phyloP scores from a whole-genome alignment of 2,329 filamentous ascomycete genomes.

The Fusarium vanettenii region DNA sequence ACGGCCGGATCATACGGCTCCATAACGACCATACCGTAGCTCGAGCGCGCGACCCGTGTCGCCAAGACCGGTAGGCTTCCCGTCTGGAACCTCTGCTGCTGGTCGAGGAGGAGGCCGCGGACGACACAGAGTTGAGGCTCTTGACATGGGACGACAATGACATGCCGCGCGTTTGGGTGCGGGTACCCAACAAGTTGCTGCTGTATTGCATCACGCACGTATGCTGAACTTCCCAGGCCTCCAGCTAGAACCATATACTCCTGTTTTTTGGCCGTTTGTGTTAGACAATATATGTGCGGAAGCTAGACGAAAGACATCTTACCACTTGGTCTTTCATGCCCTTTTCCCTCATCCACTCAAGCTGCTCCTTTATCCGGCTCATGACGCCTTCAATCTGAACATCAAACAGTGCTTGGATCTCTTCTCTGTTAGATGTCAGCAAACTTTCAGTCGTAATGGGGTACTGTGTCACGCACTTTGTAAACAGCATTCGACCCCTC shows the following conservation, averaged over 20 bases:
- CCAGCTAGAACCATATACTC: conserved; percentile 58
- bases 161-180: conserved; percentile 46
- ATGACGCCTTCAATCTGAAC: conserved; percentile 45
- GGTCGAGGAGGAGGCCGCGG: conserved; percentile 63
- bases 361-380: conserved; percentile 53
- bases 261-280: conserved; percentile 30
- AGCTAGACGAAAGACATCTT: conserved; percentile 9
- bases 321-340: conserved; percentile 50
- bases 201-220: conserved; percentile 56
- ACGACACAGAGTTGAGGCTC: conserved; percentile 67
- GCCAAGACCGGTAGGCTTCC: conserved; percentile 56
- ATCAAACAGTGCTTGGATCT: conserved; percentile 57
- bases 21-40: conserved; percentile 19
- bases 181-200: conserved; percentile 47
- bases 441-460: not conserved
- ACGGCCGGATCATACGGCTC: conserved; percentile 1
- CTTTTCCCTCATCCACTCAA: conserved; percentile 52
- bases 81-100: conserved; percentile 59
- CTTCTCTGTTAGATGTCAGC: conserved; percentile 45
- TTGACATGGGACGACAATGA: conserved; percentile 56
- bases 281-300: not conserved
- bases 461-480: conserved; percentile 45
- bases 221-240: conserved; percentile 58
- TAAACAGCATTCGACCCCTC: conserved; percentile 52
- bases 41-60: conserved; percentile 42